Base-by-base conservation (phyloP, 2,329 filamentous ascomycete species). In the Microdochium nivale region DNA sequence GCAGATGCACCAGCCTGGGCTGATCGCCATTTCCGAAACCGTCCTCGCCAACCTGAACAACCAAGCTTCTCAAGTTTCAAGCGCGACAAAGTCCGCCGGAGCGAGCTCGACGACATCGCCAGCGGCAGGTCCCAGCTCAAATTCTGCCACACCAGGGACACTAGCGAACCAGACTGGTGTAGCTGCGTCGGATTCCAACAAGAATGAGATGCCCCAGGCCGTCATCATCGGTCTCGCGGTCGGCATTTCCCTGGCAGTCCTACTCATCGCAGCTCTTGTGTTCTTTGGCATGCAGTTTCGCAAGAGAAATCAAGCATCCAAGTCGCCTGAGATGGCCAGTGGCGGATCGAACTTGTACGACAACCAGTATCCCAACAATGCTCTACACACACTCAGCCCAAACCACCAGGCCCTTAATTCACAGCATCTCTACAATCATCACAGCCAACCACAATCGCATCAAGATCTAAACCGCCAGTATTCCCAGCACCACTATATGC, bases 231-330 rank as follows among this genome's bases (percentile, higher is more conserved):
- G 37, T 13, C 53, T 56, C 2, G 56, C 55, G n/a, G 48, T 57
- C 9, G 55, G 56, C 3, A 48, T 58, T 44, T 50, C 52, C 2
- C 11, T 58, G 43, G 56, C 53, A 1, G 46, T 58, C 11, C 49
- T 44, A 3, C 9, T 54, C 11, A 51, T 52, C 5, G 51, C 46
- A 2, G 54, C 51, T 1, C 24, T 58, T 14, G 46, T 27, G 5
- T 56, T 57, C 35, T 24, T 56, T 19, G 54, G 49, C 2, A 51
- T 55, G 50, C 52, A 56, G 47, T 16, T 57, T 32, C 56, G 52
- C 14, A 49, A 50, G n/a, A 50, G 37, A 35, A 35, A 40, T 11
- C 27, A 30, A 11, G 11, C 27, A 11, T 5, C 27, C 27, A 30
- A 30, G 11, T 5, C 27, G 5, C 5, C 27, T 5, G 27, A 30